phyloP scores from a whole-genome alignment of 1,284 basidiomycete species.

The Puccinia coronata region DNA sequence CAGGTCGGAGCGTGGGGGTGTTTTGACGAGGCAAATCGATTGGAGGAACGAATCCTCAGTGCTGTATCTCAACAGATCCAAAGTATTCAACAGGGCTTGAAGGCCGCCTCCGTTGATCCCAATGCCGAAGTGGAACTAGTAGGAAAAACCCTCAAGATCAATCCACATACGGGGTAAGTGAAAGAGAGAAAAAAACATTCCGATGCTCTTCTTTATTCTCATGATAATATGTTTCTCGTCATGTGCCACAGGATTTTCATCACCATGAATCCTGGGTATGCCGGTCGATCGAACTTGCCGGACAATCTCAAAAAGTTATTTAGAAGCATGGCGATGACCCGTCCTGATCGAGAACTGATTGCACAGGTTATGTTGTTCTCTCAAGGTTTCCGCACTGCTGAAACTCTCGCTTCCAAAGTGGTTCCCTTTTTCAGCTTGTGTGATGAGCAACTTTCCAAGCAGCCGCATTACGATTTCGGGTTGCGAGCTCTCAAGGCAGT shows the following conservation, averaged over 20 bases:
- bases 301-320: slow-evolving; percentile 93
- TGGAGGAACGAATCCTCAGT: slow-evolving; percentile 95
- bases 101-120: slow-evolving; percentile 74
- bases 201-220: not conserved
- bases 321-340: slow-evolving; percentile 98
- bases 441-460: slow-evolving; percentile 90
- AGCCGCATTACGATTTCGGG: slow-evolving; percentile 99
- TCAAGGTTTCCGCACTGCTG: slow-evolving; percentile 97
- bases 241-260: slow-evolving; percentile 76
- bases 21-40: slow-evolving; percentile 82
- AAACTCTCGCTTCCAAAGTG: slow-evolving; percentile 91
- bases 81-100: slow-evolving; percentile 93
- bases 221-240: too few relatives aligned
- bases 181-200: slow-evolving; percentile 49
- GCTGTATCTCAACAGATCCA: slow-evolving; percentile 99
- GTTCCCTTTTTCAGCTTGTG: slow-evolving; percentile 99
- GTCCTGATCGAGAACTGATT: slow-evolving; percentile 95
- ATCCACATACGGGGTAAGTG: slow-evolving; percentile 79
- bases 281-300: slow-evolving; percentile 92
- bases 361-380: slow-evolving; percentile 99
- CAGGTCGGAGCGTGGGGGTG: slow-evolving; percentile 99
- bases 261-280: slow-evolving; percentile 95
- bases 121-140: slow-evolving; percentile 92
- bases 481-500: slow-evolving; percentile 96
- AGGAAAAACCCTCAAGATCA: slow-evolving; percentile 88